Conservation (phyloP, 805 yeast species). For the Kodamaea hsintzibuensis region DNA sequence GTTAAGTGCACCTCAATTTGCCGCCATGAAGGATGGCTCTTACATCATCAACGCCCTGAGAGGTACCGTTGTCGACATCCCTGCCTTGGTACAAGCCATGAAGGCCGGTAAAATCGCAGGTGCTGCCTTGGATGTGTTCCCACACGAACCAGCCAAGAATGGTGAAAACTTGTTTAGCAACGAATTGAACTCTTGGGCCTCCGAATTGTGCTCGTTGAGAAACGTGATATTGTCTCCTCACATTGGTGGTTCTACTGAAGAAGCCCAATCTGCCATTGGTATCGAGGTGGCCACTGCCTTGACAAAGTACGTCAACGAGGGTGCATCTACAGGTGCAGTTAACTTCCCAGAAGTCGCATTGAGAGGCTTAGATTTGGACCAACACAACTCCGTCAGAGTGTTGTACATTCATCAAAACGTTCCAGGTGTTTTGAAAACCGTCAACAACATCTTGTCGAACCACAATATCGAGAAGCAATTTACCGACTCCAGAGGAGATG, state of each 20-base stretch:
- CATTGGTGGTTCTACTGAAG: constrained; percentile 98
- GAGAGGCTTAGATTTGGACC: constrained; percentile 84
- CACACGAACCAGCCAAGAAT: constrained; percentile 95
- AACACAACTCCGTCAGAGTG: constrained; percentile 86
- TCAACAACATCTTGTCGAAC: constrained; percentile 89
- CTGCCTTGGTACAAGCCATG: constrained; percentile 89
- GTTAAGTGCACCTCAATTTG: constrained; percentile 86
- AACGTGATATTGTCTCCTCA: constrained; percentile 95
- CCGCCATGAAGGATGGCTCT: constrained; percentile 95
- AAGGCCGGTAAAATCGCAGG: constrained; percentile 94
- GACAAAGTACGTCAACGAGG: constrained; percentile 92
- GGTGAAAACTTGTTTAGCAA: constrained; percentile 79
- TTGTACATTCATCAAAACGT: constrained; percentile 96
- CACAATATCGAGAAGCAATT: constrained; percentile 98
- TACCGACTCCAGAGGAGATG: constrained; percentile 94
- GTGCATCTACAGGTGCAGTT: constrained; percentile 91
- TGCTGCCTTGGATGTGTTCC: constrained; percentile 95
- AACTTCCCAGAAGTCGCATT: constrained; percentile 98
- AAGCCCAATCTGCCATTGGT: constrained; percentile 98
- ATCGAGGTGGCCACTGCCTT: constrained; percentile 87
- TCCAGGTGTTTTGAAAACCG: constrained; percentile 97
- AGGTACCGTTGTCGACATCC: constrained; percentile 96
- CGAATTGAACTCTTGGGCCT: constrained; percentile 77
- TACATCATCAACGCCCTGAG: constrained; percentile 94
- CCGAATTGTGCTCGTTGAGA: constrained; percentile 77